Evolutionary conservation across 2,329 filamentous ascomycete genomes (phyloP), one percentile per base, ranked within the genome.

Genomic region (Claviceps pazoutovae): DNA sequence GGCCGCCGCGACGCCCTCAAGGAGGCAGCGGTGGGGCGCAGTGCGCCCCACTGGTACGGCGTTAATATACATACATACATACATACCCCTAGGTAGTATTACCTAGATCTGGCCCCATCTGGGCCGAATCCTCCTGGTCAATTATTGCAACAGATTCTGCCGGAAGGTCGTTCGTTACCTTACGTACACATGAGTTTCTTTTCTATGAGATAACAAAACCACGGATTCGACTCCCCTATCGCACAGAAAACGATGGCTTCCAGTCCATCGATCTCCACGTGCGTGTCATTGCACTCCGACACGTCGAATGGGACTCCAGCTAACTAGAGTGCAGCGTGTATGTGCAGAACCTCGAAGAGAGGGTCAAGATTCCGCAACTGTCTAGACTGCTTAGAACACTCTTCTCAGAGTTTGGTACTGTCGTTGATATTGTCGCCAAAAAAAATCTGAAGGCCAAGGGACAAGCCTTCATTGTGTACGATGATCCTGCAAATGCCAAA

Each of bases 381-480:
- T 86, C 83, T 57, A 78, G 84, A 58, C 79, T 86, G 0, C 76
- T 98, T 16, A 72, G 70, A 21, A 81, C 83, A 56, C 76, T 97
- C 61, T 97, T 97, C 71, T 82, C 82, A 56, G 87, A 95, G 67
- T 96, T 93, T 68, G 93, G 93, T 56, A 83, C 74, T 53, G 80
- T 95, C 55, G 71, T 95, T 59, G 89, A 95, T 56, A 80, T 95
- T 49, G 79, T 95, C 54, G 87, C 87, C 45, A 95, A 95, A 73
- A 88, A 80, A 57, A 96, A 94, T 66, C 69, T 97, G 34, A 90
- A 87, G 66, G 87, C 88, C 44, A 96, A 94, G 66, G 93, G 93
- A 13, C 93, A 98, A 70, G 93, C 93, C 0, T 98, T 98, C 64
- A 72, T 98, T 48, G 89, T 97, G 46, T 97, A 89, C 65, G 88